These are phyloP conservation scores for Cladorrhinum sp. DNA, from an alignment of 2,329 filamentous ascomycete species.

Conservation along the genomic window DNA sequence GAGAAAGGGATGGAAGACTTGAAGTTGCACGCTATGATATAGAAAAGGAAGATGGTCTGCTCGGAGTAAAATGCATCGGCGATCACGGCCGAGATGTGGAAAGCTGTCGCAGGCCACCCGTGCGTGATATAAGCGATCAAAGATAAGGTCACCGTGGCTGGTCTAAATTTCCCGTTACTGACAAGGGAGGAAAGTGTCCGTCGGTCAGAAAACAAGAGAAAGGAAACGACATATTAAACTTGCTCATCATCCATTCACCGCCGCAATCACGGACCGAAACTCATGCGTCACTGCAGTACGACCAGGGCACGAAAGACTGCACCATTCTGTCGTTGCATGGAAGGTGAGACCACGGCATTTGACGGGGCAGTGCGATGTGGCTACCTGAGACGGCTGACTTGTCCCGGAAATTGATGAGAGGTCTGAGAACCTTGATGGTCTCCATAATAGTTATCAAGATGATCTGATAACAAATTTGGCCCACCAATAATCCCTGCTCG, in stretches of 20 bases:
- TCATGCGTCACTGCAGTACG: conserved; percentile 1
- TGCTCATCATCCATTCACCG: conserved; percentile 1
- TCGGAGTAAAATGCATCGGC: neutral
- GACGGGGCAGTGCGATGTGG: neutral
- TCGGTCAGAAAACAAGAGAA: neutral
- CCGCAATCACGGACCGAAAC: neutral
- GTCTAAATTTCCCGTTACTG: no score
- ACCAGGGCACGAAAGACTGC: neutral
- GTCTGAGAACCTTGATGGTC: conserved; percentile 23
- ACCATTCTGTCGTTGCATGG: neutral
- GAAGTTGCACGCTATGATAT: neutral
- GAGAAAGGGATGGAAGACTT: neutral
- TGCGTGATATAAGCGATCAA: neutral
- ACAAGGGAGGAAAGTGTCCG: neutral
- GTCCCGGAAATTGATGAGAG: conserved; percentile 1
- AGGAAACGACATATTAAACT: neutral
- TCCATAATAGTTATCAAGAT: conserved; percentile 5
- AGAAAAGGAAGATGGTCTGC: neutral
- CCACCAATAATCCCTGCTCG: neutral
- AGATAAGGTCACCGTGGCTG: no score
- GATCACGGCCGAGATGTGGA: no score
- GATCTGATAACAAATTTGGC: conserved; percentile 11
- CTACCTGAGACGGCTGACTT: conserved; percentile 1
- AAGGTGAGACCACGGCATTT: conserved; percentile 8
- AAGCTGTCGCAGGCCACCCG: neutral